Conservation (phyloP, 2,329 filamentous ascomycete genomes). For the Aspergillus sp. region DNA sequence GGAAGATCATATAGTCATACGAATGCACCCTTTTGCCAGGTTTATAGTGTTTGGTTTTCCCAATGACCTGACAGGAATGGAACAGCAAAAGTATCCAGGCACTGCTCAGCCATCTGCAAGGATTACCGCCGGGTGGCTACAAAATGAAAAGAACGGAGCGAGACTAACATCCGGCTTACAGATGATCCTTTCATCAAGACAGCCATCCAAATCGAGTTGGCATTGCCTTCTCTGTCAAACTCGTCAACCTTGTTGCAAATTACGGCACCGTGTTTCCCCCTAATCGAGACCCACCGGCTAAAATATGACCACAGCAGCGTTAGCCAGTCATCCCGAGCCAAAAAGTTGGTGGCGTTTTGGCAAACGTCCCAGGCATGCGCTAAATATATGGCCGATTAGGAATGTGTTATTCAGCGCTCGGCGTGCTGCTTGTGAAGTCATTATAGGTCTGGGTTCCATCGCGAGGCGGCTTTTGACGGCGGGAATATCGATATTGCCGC, state of each 20-base stretch:
- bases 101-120: background rate
- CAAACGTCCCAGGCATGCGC: background rate
- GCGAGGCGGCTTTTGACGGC: background rate
- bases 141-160: background rate
- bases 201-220: background rate
- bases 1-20: too few species aligned
- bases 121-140: background rate
- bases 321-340: background rate
- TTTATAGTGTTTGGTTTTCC: background rate
- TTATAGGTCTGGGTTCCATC: background rate
- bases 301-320: constrained; percentile 4
- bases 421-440: background rate
- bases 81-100: background rate
- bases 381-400: background rate
- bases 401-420: background rate
- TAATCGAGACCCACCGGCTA: constrained; percentile 4
- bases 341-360: constrained; percentile 5
- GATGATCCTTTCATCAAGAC: background rate
- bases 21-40: background rate
- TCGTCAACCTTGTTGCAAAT: background rate
- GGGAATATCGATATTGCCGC: background rate
- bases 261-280: background rate
- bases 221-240: background rate
- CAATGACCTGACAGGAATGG: background rate
- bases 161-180: background rate